Percentiles rank a stretch among this genome's conserved stretches.
Conservation (phyloP, 2,329 filamentous ascomycete genomes). For the Metarhizium rileyi region DNA sequence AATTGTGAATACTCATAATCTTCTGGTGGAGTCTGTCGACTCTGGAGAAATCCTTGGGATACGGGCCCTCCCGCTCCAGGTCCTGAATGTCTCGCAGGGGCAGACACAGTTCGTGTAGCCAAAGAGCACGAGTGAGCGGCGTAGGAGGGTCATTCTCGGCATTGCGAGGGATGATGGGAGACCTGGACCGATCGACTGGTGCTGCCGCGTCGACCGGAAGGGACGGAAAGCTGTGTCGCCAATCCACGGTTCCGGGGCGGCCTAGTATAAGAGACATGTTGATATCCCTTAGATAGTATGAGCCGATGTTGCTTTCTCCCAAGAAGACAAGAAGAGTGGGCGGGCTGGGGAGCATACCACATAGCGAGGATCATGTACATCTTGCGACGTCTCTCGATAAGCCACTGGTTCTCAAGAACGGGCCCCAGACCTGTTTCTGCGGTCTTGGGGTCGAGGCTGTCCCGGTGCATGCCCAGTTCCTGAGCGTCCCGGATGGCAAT, state of each 20-base stretch:
- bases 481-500: constrained; percentile 51
- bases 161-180: constrained; percentile 36
- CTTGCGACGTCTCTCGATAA: constrained; percentile 43
- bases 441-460: constrained; percentile 41
- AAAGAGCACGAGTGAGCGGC: constrained; percentile 42
- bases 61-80: constrained; percentile 46
- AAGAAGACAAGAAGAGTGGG: background rate
- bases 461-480: constrained; percentile 50
- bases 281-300: constrained; percentile 34
- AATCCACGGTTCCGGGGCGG: constrained; percentile 46
- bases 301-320: background rate
- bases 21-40: constrained; percentile 44
- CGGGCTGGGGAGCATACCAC: constrained; percentile 17
- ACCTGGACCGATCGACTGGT: constrained; percentile 36
- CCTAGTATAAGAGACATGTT: constrained; percentile 44
- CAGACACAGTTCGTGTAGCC: constrained; percentile 36
- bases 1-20: constrained; percentile 36
- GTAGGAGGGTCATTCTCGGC: constrained; percentile 43
- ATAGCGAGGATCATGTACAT: constrained; percentile 45
- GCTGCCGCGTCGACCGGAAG: constrained; percentile 44
- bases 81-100: constrained; percentile 43
- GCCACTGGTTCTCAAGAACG: constrained; percentile 47
- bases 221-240: constrained; percentile 34
- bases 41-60: constrained; percentile 42
- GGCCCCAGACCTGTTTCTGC: constrained; percentile 35